Base-by-base conservation (phyloP, 148 eudicot species). In the Rhododendron vialii region DNA sequence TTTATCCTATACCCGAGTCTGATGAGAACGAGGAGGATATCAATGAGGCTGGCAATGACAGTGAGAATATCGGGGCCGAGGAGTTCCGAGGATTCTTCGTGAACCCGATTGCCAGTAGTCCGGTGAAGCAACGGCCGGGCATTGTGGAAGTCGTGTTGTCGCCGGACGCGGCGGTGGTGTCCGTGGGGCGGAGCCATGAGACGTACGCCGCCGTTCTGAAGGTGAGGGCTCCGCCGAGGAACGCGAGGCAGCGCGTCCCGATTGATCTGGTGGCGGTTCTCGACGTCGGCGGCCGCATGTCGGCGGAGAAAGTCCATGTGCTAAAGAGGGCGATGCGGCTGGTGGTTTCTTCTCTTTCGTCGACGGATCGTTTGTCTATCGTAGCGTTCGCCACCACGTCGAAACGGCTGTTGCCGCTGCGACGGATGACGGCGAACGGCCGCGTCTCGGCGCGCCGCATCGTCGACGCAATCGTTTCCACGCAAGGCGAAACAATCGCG, bases 331-430 rank as follows among this genome's bases (percentile, higher is more conserved):
- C 94, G 9, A 91, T 96, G 95, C 87, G 91, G 18, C 74, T 88
- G 20, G 88, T 96, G 43, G 90, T 96, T 1, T 89, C 92, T 0
- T 94, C 98, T 1, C 94, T 96, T 38, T 89, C 95, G 6, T 85
- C 98, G 0, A 82, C 89, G n/a, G 99, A 96, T 85, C 94, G 99
- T 4, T 86, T 96, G 17, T 95, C 99, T 1, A 90, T 96, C 74
- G 98, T 96, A 7, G 95, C 92, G 0, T 96, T 93, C 82, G 93
- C 96, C 3, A 85, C 93, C 2, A 74, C 84, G 7, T 92, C 99
- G 1, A 93, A 93, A 81, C 88, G 99, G 41, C 69, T 96, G 20
- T 85, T 95, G 36, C 94, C 96, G 14, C 85, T 96, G 8, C 85
- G 93, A 7, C 88, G 98, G 20, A 96, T 96, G 99, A 94, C 94